Evolutionary conservation across 2,329 filamentous ascomycete species (phyloP), one percentile per base, ranked within the genome.

Genomic region (Hymenoscyphus occultus): DNA sequence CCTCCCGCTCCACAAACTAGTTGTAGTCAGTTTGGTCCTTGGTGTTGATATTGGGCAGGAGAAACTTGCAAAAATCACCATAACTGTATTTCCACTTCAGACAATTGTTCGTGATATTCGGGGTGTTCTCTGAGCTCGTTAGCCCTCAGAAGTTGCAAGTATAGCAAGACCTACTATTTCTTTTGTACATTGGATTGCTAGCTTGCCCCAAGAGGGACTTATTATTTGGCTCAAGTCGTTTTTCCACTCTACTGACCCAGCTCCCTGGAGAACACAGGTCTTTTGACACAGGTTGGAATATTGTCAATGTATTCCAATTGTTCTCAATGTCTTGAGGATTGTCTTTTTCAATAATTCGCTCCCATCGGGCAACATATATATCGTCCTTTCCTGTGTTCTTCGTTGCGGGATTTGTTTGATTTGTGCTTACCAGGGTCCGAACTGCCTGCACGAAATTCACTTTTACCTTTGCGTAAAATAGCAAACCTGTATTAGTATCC

Each of bases 1-100:
- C 54, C 54, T 7, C 54, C 54, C 16, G 54, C 22, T 31, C 54
- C 54, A 32, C 54, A 56, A 9, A 56, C 28, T 56, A 56, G 54
- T 4, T 31, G 31, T 22, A 9, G 64, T 68, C 19, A 71, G 56
- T 16, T 19, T 48, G 45, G 22, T 9, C 22, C 1, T 16, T 19
- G 22, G n/a, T 48, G 12, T 2, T 48, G n/a, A 48, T 48, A 48
- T 48, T 48, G 45, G 12, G 5, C 16, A 10, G 22, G 45, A 48
- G 22, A 48, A 12, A 48, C 45, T 48, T 48, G 6, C 45, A 48
- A 19, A 5, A 16, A 48, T 48, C 16, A 48, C 45, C n/a, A 22
- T 19, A 48, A 19, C n/a, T 48, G 22, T 48, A 48, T 48, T 48
- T 22, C 22, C 3, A 12, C n/a, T 48, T 22, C 2, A 2, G 16